A percentile compares a stretch with the other conserved stretches of the same genome.
These are phyloP conservation scores for Globisporangium carolinianum DNA, from an alignment of 352 stramenopile genomes.

Conservation along the genomic window DNA sequence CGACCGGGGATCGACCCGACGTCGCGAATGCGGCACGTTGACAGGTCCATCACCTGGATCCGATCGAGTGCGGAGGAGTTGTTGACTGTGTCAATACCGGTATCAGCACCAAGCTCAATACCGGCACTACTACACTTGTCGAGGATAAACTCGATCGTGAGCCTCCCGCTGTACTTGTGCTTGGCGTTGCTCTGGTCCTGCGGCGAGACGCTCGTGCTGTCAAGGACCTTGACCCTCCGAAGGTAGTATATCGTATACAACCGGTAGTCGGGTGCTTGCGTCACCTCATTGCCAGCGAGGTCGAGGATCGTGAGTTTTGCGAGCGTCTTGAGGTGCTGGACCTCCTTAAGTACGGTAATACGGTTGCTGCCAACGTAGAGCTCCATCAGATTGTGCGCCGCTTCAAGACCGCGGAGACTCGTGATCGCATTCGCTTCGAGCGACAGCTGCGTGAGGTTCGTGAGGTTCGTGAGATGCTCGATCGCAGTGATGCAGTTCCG, in stretches of 20 bases:
- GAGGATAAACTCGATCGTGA: constrained; percentile 77
- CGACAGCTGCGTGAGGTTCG: constrained; percentile 69
- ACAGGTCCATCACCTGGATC: constrained; percentile 68
- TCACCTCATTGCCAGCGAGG: constrained; percentile 76
- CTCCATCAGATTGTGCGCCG: constrained; percentile 74
- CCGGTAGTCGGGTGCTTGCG: constrained; percentile 50
- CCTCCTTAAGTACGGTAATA: constrained; percentile 70
- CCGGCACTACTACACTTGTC: constrained; percentile 55
- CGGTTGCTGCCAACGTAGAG: constrained; percentile 84
- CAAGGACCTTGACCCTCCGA: constrained; percentile 75
- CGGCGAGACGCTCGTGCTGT: constrained; percentile 58
- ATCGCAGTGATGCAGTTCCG: constrained; percentile 69
- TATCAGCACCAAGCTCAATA: no score
- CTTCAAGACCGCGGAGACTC: constrained; percentile 51
- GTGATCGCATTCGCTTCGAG: constrained; percentile 83
- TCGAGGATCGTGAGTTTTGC: constrained; percentile 86
- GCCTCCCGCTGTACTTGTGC: constrained; percentile 83
- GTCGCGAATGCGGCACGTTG: constrained; percentile 67
- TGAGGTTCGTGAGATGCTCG: constrained; percentile 47
- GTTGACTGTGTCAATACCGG: neutral
- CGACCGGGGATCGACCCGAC: constrained; percentile 45
- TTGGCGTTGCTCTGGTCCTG: constrained; percentile 81
- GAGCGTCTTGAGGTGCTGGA: constrained; percentile 74
- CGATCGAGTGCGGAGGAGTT: constrained; percentile 33
- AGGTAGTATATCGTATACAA: constrained; percentile 80